These are phyloP conservation scores for Salix suchowensis DNA, from an alignment of 345 rosid species.

Conservation along the genomic window DNA sequence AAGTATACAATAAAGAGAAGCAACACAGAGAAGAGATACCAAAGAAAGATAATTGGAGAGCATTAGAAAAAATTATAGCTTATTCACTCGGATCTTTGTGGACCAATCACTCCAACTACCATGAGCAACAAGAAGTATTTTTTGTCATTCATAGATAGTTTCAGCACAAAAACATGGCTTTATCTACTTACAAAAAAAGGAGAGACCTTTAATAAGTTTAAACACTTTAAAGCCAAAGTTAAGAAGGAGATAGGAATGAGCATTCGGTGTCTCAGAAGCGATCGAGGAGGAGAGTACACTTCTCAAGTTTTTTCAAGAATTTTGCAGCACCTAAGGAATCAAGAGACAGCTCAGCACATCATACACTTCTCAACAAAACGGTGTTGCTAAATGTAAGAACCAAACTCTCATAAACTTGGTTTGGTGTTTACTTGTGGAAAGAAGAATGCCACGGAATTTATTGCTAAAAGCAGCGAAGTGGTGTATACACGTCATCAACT, in stretches of 20 bases:
- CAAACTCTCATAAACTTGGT: background rate
- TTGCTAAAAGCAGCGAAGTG: background rate
- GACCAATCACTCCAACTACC: no score
- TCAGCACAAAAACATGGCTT: background rate
- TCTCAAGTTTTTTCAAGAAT: background rate
- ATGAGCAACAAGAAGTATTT: background rate
- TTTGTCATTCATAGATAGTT: background rate
- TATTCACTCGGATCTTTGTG: no score
- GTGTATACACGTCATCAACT: background rate
- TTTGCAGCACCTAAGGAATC: background rate
- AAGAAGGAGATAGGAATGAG: background rate
- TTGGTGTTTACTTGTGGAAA: background rate
- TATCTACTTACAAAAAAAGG: background rate
- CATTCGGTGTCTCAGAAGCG: background rate
- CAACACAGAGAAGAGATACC: no score
- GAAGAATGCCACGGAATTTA: background rate
- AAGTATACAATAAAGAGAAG: no score
- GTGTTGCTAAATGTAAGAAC: background rate
- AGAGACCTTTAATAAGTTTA: background rate
- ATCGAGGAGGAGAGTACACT: background rate
- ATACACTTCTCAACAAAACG: background rate
- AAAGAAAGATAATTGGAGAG: no score
- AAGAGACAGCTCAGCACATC: background rate
- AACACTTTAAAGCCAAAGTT: background rate
- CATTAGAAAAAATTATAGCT: no score